Base-by-base conservation (phyloP, 805 yeast species). In the Saturnispora serradocipensis region DNA sequence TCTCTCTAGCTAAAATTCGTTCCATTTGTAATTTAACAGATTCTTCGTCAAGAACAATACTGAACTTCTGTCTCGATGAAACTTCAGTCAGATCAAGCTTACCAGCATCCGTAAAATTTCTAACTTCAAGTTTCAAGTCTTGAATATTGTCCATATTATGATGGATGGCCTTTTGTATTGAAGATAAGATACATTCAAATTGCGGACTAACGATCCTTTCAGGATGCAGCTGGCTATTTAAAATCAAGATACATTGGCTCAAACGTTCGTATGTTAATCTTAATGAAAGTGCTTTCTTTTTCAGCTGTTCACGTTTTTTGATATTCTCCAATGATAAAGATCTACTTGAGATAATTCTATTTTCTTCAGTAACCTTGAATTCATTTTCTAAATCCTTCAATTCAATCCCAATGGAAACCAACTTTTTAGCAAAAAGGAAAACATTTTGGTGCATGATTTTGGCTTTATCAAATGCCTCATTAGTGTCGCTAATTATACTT, bases 181-280 rank as follows among this genome's bases (percentile, higher is more conserved):
- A 57, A 5, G 62, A 56, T 5, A 72, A 46, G 22, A 69, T 44
- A 11, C 52, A 49, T n/a, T 60, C 60, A 38, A 73, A 57, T 10
- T 58, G 58, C 13, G 52, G 43, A 25, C 58, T 50, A 8, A 64
- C 46, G 6, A 72, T 45, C 15, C 58, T 57, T 11, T 63, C 66
- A 20, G 68, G 71, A 39, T 65, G 63, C 10, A 60, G 27, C 9
- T 56, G 48, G 40, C 65, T 58, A 36, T 67, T 66, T 43, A 64
- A 32, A 3, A 66, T 24, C 16, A 67, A 51, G 7, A 67, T 36
- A n/a, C 55, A 56, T 4, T 65, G 55, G 25, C 61, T 63, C 5
- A 67, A 45, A 6, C 55, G 48, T 5, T 55, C 56, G 15, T 56
- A 64, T 2, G 36, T 8, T 2, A 38, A 39, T 27, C 53, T 56